Evolutionary conservation across 257 asterid species (phyloP).

Genomic region (Solanum chiquidenum): DNA sequence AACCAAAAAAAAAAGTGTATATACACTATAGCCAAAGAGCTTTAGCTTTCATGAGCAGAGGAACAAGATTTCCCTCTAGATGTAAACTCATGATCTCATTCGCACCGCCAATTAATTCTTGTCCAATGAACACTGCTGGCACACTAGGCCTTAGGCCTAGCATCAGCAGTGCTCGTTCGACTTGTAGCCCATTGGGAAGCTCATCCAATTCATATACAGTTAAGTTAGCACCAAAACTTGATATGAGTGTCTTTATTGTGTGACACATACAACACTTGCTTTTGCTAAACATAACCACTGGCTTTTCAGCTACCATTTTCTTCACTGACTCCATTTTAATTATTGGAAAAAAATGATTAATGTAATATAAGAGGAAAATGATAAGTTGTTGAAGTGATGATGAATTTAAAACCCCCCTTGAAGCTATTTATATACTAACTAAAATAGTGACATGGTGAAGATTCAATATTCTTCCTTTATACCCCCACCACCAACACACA

Average conservation of each 20-base stretch:
- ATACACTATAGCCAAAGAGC: constrained; percentile 48
- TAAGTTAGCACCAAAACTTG: constrained; percentile 62
- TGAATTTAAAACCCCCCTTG: neutral
- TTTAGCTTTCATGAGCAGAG: constrained; percentile 63
- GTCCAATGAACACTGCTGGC: constrained; percentile 67
- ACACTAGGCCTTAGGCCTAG: constrained; percentile 23
- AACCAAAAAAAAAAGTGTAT: neutral
- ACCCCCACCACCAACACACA: neutral
- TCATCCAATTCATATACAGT: constrained; percentile 53
- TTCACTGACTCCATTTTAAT: constrained; percentile 36
- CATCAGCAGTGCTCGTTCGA: constrained; percentile 39
- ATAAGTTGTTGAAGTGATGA: neutral
- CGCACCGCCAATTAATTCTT: constrained; percentile 55
- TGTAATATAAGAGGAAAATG: neutral
- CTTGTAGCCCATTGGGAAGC: constrained; percentile 41
- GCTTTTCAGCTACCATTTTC: constrained; percentile 42
- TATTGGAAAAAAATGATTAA: neutral
- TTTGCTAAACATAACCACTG: constrained; percentile 76
- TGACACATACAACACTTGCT: constrained; percentile 60
- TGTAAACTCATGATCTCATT: constrained; percentile 82
- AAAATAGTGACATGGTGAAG: neutral
- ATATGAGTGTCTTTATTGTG: constrained; percentile 48
- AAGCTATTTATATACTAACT: neutral
- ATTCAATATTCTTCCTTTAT: neutral
- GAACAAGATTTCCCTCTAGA: constrained; percentile 50